These are phyloP conservation scores for Colletotrichum cuscutae DNA, from an alignment of 2,329 filamentous ascomycete genomes.

Conservation along the genomic window DNA sequence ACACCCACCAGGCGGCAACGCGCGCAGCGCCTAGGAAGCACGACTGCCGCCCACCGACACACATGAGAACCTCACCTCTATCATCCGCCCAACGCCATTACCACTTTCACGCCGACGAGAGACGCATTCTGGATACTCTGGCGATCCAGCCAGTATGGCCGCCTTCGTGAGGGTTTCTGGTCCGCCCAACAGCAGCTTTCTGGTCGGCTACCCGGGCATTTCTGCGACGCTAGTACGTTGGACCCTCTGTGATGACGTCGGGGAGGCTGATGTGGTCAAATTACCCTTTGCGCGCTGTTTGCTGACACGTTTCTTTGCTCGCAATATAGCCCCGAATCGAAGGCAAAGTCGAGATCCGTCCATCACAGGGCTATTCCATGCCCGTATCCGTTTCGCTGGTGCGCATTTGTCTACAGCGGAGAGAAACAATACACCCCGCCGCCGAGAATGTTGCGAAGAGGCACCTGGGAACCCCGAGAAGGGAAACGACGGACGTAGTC, in stretches of 20 bases:
- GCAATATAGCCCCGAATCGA: conserved; percentile 85
- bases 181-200: conserved; percentile 95
- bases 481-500: conserved; percentile 91
- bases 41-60: conserved; percentile 32
- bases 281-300: conserved; percentile 29
- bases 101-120: conserved; percentile 19
- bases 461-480: conserved; percentile 87
- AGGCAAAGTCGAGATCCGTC: conserved; percentile 96
- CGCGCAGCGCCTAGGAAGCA: conserved; percentile 34
- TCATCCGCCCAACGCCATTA: conserved; percentile 7
- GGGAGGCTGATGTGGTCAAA: conserved; percentile 24
- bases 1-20: conserved; percentile 35
- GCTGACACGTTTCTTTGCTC: conserved; percentile 2
- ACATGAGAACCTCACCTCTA: conserved; percentile 35
- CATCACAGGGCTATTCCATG: conserved; percentile 84
- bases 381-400: conserved; percentile 93
- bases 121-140: conserved; percentile 4
- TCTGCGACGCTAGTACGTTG: conserved; percentile 91
- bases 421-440: conserved; percentile 95
- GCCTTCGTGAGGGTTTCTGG: conserved; percentile 96
- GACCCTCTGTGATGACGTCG: conserved; percentile 19
- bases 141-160: conserved; percentile 58
- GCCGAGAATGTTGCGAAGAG: conserved; percentile 95
- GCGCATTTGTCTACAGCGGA: conserved; percentile 90
- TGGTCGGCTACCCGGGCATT: conserved; percentile 97